Conservation (phyloP, 2,329 filamentous ascomycete genomes). For the Bimuria novae-zelandiae region DNA sequence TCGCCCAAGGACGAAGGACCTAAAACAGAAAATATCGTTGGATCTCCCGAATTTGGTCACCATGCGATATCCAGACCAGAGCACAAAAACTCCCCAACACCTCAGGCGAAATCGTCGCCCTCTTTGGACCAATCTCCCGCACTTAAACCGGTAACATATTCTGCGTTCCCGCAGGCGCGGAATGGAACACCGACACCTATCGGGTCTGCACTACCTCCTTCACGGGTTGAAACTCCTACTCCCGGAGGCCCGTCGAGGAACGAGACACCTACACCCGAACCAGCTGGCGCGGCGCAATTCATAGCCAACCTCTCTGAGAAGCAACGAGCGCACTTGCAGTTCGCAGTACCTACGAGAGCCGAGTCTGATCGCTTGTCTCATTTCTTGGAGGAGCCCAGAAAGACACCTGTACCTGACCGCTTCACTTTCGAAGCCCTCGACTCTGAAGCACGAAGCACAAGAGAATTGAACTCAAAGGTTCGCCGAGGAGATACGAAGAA, state of each 20-base stretch:
- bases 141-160: not conserved
- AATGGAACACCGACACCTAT: not conserved
- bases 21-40: not conserved
- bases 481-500: conserved; percentile 6
- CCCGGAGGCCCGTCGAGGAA: conserved; percentile 2
- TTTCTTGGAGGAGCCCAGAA: conserved; percentile 23
- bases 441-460: conserved; percentile 5
- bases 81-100: not conserved
- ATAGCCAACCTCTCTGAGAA: conserved; percentile 17
- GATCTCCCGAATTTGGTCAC: not conserved
- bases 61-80: conserved; percentile 1
- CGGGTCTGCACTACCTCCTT: not conserved
- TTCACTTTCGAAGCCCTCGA: conserved; percentile 25
- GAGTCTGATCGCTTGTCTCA: conserved; percentile 22
- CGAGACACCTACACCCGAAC: conserved; percentile 7
- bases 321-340: conserved; percentile 24
- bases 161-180: conserved; percentile 5
- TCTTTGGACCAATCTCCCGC: not conserved
- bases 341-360: conserved; percentile 14
- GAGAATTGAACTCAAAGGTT: conserved; percentile 10
- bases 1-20: not conserved
- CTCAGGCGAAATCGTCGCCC: not conserved
- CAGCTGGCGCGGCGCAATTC: conserved; percentile 25
- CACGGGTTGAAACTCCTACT: not conserved
- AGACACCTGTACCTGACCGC: conserved; percentile 23